phyloP scores from a whole-genome alignment of 2,329 filamentous ascomycete species.

The Fusarium ramigenum region DNA sequence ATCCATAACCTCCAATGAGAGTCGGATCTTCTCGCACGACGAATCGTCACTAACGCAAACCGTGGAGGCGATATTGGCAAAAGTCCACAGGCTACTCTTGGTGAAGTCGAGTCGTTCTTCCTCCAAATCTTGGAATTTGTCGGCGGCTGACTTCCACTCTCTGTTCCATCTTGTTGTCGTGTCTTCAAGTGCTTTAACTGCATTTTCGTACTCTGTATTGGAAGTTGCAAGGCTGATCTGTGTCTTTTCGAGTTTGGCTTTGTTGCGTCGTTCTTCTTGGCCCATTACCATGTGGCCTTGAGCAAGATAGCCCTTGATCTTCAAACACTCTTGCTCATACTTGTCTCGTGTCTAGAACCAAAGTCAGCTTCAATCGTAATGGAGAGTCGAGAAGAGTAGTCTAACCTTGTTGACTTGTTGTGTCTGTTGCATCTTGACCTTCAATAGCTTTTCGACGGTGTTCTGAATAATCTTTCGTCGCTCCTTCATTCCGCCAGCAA shows the following conservation, averaged over 20 bases:
- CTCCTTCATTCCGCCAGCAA: conserved; percentile 95
- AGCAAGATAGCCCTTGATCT: conserved; percentile 97
- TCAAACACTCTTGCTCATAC: conserved; percentile 96
- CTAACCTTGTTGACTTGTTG: conserved; percentile 87
- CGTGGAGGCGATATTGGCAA: conserved; percentile 96
- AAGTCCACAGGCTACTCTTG: conserved; percentile 97
- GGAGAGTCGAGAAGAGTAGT: background rate
- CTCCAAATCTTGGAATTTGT: conserved; percentile 99
- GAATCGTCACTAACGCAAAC: conserved; percentile 98
- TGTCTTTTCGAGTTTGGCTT: conserved; percentile 98
- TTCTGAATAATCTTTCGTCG: conserved; percentile 94
- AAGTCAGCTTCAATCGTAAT: conserved; percentile 1
- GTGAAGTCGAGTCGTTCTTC: conserved; percentile 97
- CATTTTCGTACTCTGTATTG: conserved; percentile 92
- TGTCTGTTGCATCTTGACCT: conserved; percentile 92
- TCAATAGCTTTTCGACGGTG: conserved; percentile 92
- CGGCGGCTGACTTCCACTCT: conserved; percentile 97
- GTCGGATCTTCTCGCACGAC: conserved; percentile 93
- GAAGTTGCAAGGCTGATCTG: conserved; percentile 93
- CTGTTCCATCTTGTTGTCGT: conserved; percentile 96
- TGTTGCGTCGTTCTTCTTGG: conserved; percentile 98
- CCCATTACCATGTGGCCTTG: conserved; percentile 99
- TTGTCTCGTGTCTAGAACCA: conserved; percentile 79
- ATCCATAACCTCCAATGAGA: conserved; percentile 94
- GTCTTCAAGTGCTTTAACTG: conserved; percentile 92